Evolutionary conservation across 164 flowering plant genomes (phyloP), one percentile per base, ranked within the genome.

Genomic region (Echeveria elegans): DNA sequence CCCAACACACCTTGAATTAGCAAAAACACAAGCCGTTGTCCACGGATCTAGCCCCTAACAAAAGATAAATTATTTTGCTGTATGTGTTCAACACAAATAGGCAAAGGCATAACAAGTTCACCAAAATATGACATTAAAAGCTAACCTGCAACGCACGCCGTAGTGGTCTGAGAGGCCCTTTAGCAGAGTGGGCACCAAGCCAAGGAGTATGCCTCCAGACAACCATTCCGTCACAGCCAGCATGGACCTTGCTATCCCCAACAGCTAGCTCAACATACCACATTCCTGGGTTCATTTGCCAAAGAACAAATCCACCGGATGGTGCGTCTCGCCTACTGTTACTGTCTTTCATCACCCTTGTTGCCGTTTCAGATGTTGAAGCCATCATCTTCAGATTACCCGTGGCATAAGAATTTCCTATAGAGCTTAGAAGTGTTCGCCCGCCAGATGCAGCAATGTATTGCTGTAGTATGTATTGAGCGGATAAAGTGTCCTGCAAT

Each of bases 191-290:
- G 10, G 85, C 75, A 21, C 87, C 87, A 63, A 83, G 87, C 87
- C 87, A 83, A 0, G 87, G 85, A 1, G 87, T 83, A 72, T 83
- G 87, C 74, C 87, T 77, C 87, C 87, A 83, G 9, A 83, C 87
- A 45, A 81, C 83, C 68, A 72, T 70, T 50, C 87, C 87, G 58
- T 83, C 78, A 71, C 87, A 81, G 26, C 56, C 56, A 50, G 56
- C 56, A 50, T 50, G 56, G 24, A 50, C 56, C 56, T 50, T 50
- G 21, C 24, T 50, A 21, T 50, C 26, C 26, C 85, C 87, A 45
- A 83, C 76, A 0, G 82, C 85, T 66, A 81, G 84, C 77, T 83
- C 85, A 38, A 83, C 82, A 71, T 83, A 83, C 87, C 87, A 83
- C 85, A 76, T 83, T 45, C 81, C 85, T 32, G 87, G 81, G 65